Percentiles rank a stretch among this genome's conserved stretches.
Conservation (phyloP, 176 grass and related monocot species). For the Tillandsia fasciculata region DNA sequence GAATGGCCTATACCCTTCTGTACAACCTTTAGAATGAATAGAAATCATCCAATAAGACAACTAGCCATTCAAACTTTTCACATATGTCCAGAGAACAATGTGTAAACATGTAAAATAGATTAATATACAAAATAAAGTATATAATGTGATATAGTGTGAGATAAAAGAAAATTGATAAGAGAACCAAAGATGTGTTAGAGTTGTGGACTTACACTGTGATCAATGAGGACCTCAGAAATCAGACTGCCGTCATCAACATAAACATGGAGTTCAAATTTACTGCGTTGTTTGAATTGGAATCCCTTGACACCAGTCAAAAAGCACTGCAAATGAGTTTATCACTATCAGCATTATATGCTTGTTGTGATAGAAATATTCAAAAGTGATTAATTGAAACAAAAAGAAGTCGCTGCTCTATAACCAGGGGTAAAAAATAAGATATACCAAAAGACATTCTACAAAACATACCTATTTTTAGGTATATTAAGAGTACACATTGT, state of each 20-base stretch:
- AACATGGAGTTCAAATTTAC: constrained; percentile 52
- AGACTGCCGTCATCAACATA: constrained; percentile 87
- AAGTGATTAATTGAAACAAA: constrained; percentile 8
- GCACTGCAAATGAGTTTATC: constrained; percentile 32
- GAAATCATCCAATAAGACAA: constrained; percentile 2
- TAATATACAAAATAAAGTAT: constrained; percentile 4
- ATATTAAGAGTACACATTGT: too few species aligned
- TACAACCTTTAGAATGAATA: constrained; percentile 45
- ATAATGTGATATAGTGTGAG: constrained; percentile 3
- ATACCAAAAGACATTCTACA: too few species aligned
- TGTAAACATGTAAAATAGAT: constrained; percentile 2
- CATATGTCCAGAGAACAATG: constrained; percentile 7
- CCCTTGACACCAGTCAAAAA: constrained; percentile 58
- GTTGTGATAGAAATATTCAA: neutral
- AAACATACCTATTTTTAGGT: too few species aligned
- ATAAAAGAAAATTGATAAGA: constrained; percentile 3
- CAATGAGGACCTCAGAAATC: constrained; percentile 64
- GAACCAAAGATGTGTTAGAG: constrained; percentile 11
- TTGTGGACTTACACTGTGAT: constrained; percentile 44
- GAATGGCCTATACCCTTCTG: constrained; percentile 49
- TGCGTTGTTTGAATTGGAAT: constrained; percentile 39
- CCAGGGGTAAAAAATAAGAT: neutral
- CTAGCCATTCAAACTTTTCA: constrained; percentile 5
- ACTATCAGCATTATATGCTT: constrained; percentile 16
- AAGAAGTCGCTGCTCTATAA: neutral